Evolutionary conservation across 148 eudicot species (phyloP).

Genomic region (Fagopyrum esculentum): DNA sequence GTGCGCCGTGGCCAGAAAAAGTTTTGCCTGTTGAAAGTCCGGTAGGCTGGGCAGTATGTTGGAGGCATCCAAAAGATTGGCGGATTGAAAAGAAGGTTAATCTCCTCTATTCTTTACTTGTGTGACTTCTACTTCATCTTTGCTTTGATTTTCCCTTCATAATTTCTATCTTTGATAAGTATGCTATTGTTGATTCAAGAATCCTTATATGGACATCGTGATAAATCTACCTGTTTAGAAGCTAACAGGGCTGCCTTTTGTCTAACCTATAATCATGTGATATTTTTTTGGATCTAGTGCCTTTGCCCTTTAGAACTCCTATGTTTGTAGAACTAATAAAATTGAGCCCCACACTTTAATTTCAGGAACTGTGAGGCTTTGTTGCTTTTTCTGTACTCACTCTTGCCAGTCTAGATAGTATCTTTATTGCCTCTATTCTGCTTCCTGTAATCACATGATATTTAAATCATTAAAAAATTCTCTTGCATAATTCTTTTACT

Average conservation of each 20-base stretch:
- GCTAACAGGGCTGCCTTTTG: not conserved
- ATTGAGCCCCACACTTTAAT: not conserved
- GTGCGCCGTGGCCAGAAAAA: slow-evolving; percentile 77
- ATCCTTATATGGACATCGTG: not conserved
- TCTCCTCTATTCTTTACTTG: slow-evolving; percentile 44
- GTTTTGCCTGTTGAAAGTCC: slow-evolving; percentile 41
- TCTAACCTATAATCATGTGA: not conserved
- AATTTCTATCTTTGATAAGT: not conserved
- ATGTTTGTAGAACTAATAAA: not conserved
- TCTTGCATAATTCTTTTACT: not conserved
- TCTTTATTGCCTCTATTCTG: not conserved
- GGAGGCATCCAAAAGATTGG: slow-evolving; percentile 83
- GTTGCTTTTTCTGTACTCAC: not conserved
- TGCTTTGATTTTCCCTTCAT: not conserved
- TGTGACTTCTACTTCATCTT: not conserved
- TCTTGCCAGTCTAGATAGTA: not conserved
- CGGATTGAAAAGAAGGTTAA: slow-evolving; percentile 58
- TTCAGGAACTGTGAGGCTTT: not conserved
- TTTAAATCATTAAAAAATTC: not conserved
- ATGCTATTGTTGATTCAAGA: not conserved
- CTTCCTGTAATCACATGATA: not conserved
- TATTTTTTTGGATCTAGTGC: not conserved
- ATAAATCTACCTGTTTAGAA: not conserved
- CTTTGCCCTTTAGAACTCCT: not conserved
- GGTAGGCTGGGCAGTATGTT: slow-evolving; percentile 69